A percentile compares a stretch with the other conserved stretches of the same genome.
phyloP scores from a whole-genome alignment of 1,284 basidiomycete genomes.

The Pisolithus thermaeus region DNA sequence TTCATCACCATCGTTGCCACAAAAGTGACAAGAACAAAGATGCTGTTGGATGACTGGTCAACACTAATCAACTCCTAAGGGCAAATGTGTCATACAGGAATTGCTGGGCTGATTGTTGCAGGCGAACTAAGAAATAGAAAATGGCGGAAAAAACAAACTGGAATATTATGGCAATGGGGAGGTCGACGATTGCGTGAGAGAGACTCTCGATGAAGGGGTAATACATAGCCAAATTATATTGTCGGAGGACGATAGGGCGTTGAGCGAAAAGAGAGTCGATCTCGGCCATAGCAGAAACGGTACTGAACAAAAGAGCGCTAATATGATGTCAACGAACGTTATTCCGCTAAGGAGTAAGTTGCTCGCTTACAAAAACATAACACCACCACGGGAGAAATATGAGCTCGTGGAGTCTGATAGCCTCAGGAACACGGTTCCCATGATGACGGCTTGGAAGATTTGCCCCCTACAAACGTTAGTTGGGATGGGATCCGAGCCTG shows the following conservation, averaged over 20 bases:
- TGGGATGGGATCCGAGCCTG: slow-evolving; percentile 23
- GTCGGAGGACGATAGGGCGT: slow-evolving; percentile 56
- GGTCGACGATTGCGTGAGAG: slow-evolving; percentile 55
- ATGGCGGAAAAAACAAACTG: slow-evolving; percentile 42
- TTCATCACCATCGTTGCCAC: slow-evolving; percentile 53
- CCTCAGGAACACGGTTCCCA: slow-evolving; percentile 73
- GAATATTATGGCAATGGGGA: slow-evolving; percentile 47
- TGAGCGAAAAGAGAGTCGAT: slow-evolving; percentile 46
- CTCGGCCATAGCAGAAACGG: slow-evolving; percentile 20
- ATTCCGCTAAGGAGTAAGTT: background rate
- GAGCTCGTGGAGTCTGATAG: slow-evolving; percentile 56
- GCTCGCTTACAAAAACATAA: slow-evolving; percentile 57
- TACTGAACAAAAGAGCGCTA: slow-evolving; percentile 17
- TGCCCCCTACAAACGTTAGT: slow-evolving; percentile 29
- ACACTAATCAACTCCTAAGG: slow-evolving; percentile 1
- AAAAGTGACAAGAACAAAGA: slow-evolving; percentile 49
- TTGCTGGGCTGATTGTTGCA: slow-evolving; percentile 38
- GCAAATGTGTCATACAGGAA: slow-evolving; percentile 37
- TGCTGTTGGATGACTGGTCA: slow-evolving; percentile 28
- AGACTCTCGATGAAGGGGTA: slow-evolving; percentile 51
- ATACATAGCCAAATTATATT: slow-evolving; percentile 48
- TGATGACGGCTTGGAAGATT: slow-evolving; percentile 64
- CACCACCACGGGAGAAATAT: slow-evolving; percentile 78
- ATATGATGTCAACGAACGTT: slow-evolving; percentile 22
- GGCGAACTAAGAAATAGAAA: slow-evolving; percentile 51